These are phyloP conservation scores for Globisporangium spiculum DNA, from an alignment of 352 stramenopile species.

Conservation along the genomic window DNA sequence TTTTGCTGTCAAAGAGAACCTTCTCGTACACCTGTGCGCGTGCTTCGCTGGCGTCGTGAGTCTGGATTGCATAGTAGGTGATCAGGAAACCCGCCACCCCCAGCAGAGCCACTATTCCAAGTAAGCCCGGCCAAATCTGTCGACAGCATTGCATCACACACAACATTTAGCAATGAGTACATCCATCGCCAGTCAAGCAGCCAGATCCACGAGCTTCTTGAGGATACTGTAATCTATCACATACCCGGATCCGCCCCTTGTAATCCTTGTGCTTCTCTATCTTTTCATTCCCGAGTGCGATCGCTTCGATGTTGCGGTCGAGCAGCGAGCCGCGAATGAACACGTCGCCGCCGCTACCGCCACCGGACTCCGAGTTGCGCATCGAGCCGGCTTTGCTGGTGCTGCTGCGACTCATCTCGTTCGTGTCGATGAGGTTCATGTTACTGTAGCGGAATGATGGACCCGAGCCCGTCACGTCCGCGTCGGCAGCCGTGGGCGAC, in stretches of 20 bases:
- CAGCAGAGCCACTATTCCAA: slow-evolving; percentile 20
- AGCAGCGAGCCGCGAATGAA: slow-evolving; percentile 23
- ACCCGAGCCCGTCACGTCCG: neutral
- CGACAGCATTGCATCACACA: neutral
- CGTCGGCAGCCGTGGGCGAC: neutral
- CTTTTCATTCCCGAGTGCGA: slow-evolving; percentile 4
- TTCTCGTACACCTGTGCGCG: slow-evolving; percentile 20
- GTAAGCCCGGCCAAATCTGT: slow-evolving; percentile 32
- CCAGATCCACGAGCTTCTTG: neutral
- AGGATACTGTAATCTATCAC: neutral
- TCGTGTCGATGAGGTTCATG: slow-evolving; percentile 13
- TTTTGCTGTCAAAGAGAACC: slow-evolving; percentile 20
- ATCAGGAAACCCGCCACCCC: slow-evolving; percentile 19
- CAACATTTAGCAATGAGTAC: neutral
- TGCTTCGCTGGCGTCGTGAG: slow-evolving; percentile 14
- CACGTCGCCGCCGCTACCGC: slow-evolving; percentile 7
- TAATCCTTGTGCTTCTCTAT: slow-evolving; percentile 19
- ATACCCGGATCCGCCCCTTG: slow-evolving; percentile 24
- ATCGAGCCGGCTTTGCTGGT: neutral
- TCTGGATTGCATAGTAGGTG: slow-evolving; percentile 22
- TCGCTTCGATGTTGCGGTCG: slow-evolving; percentile 21
- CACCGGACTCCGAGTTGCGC: slow-evolving; percentile 3
- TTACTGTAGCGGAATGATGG: slow-evolving; percentile 21
- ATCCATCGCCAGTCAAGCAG: neutral
- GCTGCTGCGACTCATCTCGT: slow-evolving; percentile 9